Percentiles rank a stretch among this genome's conserved stretches.
phyloP scores from a whole-genome alignment of 192 early-diverging fungal species.

The Mortierella antarctica region DNA sequence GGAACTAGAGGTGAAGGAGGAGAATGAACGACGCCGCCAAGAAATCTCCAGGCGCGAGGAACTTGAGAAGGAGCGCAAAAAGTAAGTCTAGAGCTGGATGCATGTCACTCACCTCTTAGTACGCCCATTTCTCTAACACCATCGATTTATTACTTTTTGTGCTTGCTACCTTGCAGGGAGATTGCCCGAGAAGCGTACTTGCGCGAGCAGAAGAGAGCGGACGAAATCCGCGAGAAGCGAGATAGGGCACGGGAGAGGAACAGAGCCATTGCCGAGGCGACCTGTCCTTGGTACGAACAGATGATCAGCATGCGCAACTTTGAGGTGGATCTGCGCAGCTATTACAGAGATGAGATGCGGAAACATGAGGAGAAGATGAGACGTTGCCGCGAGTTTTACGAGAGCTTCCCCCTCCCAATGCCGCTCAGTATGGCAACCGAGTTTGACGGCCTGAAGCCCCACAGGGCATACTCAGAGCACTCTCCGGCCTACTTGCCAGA shows the following conservation, averaged over 20 bases:
- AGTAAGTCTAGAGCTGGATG: slow-evolving; percentile 2
- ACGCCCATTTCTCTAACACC: neutral
- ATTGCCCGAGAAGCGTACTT: slow-evolving; percentile 31
- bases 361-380: slow-evolving; percentile 14
- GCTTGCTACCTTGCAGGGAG: slow-evolving; percentile 5
- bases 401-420: too few species aligned
- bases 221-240: slow-evolving; percentile 28
- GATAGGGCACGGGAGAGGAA: slow-evolving; percentile 8
- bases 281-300: slow-evolving; percentile 14
- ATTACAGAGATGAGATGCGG: slow-evolving; percentile 4
- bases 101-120: neutral
- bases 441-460: too few species aligned
- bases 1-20: slow-evolving; percentile 29
- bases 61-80: slow-evolving; percentile 25
- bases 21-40: slow-evolving; percentile 25
- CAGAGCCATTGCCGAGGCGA: slow-evolving; percentile 9
- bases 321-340: slow-evolving; percentile 7
- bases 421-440: too few species aligned
- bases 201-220: slow-evolving; percentile 20
- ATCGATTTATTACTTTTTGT: neutral
- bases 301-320: slow-evolving; percentile 31
- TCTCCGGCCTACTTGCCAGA: too few species aligned
- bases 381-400: neutral
- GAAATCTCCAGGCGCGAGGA: slow-evolving; percentile 21
- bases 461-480: too few species aligned